A percentile compares a stretch with the other conserved stretches of the same genome.
These are phyloP conservation scores for Cardiospermum halicacabum DNA, from an alignment of 345 rosid genomes.

Conservation along the genomic window DNA sequence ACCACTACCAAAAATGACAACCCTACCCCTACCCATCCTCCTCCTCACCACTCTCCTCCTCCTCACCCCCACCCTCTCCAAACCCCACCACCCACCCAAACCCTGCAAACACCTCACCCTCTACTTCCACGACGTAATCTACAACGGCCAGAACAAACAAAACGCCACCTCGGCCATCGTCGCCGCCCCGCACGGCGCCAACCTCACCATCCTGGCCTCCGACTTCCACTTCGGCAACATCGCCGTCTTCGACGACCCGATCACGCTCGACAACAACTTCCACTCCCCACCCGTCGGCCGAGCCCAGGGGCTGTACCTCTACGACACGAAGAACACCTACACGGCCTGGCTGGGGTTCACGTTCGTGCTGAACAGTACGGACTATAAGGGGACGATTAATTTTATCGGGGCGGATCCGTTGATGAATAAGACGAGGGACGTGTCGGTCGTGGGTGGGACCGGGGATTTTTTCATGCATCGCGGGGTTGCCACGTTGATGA, in stretches of 20 bases:
- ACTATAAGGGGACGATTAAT: constrained; percentile 30
- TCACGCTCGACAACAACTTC: constrained; percentile 42
- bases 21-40: too few species aligned
- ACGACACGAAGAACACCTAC: constrained; percentile 36
- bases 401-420: constrained; percentile 42
- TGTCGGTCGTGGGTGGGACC: constrained; percentile 45
- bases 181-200: constrained; percentile 34
- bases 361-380: constrained; percentile 32
- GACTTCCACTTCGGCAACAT: constrained; percentile 39
- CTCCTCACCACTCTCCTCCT: too few species aligned
- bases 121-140: constrained; percentile 46
- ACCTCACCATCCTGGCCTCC: constrained; percentile 29
- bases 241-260: constrained; percentile 46
- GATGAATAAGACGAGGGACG: constrained; percentile 38
- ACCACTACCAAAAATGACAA: too few species aligned
- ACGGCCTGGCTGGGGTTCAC: constrained; percentile 46
- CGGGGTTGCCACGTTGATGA: constrained; percentile 38
- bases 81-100: too few species aligned
- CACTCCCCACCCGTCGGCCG: constrained; percentile 35
- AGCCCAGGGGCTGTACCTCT: constrained; percentile 47
- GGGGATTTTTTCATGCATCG: constrained; percentile 49
- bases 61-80: too few species aligned
- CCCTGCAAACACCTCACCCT: constrained; percentile 38
- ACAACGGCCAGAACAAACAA: constrained; percentile 37
- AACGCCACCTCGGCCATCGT: constrained; percentile 45